Percentiles rank a stretch among this genome's conserved stretches.
Evolutionary conservation across 345 rosid genomes (phyloP).

Genomic region (Luvunga scandens): DNA sequence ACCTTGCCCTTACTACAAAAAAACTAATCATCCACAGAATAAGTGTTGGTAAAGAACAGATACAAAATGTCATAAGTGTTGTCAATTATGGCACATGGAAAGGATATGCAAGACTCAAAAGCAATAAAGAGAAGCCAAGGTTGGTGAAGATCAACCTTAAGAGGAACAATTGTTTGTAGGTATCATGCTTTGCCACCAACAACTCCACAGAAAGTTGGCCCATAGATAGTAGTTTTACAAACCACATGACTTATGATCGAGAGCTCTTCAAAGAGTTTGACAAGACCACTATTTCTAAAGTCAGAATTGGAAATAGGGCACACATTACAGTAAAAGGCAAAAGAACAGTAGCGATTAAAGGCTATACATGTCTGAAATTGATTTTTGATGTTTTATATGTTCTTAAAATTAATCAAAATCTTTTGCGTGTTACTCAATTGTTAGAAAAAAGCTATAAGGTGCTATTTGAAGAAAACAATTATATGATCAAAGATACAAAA

Average conservation of each 20-base stretch:
- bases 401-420: background rate
- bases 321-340: background rate
- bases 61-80: slow-evolving; percentile 12
- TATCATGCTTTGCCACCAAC: background rate
- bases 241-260: background rate
- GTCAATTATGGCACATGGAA: background rate
- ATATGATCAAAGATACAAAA: background rate
- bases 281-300: background rate
- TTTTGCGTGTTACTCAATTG: background rate
- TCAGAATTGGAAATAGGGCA: background rate
- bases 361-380: slow-evolving; percentile 2
- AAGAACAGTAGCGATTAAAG: background rate
- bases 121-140: slow-evolving; percentile 3
- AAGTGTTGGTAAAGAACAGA: slow-evolving; percentile 18
- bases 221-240: background rate
- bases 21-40: background rate
- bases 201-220: background rate
- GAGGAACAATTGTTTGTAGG: background rate
- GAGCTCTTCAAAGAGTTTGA: background rate
- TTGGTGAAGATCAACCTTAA: background rate
- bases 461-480: background rate
- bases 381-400: background rate
- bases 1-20: slow-evolving; percentile 10
- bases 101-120: slow-evolving; percentile 9
- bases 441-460: background rate